These are phyloP conservation scores for Aureobasidium sp. DNA, from an alignment of 2,329 filamentous ascomycete species.

Conservation along the genomic window DNA sequence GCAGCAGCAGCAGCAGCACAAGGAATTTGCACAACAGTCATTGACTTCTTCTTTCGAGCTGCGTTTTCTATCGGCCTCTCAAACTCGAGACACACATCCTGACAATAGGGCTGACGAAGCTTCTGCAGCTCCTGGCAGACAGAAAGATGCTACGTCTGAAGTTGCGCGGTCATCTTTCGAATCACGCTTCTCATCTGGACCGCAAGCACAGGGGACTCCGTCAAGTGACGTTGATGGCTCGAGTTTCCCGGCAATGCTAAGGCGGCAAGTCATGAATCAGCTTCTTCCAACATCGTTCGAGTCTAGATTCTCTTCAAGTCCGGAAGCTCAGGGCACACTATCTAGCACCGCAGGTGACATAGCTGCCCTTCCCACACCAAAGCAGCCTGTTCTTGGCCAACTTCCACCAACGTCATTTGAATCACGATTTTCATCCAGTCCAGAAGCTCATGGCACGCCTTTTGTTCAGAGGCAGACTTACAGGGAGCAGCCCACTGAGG, in stretches of 20 bases:
- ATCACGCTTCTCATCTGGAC: neutral
- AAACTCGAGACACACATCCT: neutral
- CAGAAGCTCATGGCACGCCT: slow-evolving; percentile 9
- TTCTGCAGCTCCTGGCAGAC: neutral
- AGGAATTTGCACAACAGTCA: neutral
- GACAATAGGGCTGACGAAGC: too few species aligned
- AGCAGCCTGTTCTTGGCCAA: neutral
- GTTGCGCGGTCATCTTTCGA: neutral
- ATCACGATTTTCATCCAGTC: slow-evolving; percentile 11
- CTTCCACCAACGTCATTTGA: slow-evolving; percentile 3
- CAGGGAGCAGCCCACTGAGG: neutral
- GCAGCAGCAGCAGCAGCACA: neutral
- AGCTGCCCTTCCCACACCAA: neutral
- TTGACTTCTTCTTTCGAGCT: neutral
- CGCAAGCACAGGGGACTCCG: neutral
- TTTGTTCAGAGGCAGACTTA: neutral
- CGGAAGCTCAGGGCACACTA: slow-evolving; percentile 9
- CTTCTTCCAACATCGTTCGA: neutral
- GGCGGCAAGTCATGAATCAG: neutral
- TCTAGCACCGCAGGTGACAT: neutral
- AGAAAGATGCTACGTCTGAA: neutral
- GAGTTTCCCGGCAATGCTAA: neutral
- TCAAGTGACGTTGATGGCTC: neutral
- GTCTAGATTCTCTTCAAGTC: slow-evolving; percentile 5
- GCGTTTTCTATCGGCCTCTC: neutral